A percentile compares a stretch with the other conserved stretches of the same genome.
Evolutionary conservation across 495 filamentous ascomycete species (phyloP).

Genomic region (Endocarpon pusillum): DNA sequence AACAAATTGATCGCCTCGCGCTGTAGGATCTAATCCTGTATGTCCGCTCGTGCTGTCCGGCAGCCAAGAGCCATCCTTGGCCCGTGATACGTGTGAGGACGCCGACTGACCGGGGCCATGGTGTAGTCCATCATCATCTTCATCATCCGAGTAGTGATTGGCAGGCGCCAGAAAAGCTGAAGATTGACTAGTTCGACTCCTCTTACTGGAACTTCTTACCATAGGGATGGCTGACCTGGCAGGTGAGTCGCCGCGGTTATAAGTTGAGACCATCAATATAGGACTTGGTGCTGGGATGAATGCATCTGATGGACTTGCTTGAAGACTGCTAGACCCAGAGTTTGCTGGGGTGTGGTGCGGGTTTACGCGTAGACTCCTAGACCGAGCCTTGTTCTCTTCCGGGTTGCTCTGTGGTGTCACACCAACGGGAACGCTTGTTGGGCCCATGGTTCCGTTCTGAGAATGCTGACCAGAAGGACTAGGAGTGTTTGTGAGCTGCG

Average conservation of each 20-base stretch:
- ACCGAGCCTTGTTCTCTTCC: neutral
- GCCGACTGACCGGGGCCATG: conserved; percentile 9
- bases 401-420: conserved; percentile 7
- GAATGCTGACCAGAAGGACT: conserved; percentile 8
- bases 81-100: conserved; percentile 13
- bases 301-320: conserved; percentile 6
- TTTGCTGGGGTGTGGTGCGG: neutral
- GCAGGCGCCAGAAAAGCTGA: conserved; percentile 24
- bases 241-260: conserved; percentile 33
- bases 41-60: conserved; percentile 16
- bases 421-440: conserved; percentile 1
- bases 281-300: conserved; percentile 26
- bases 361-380: neutral
- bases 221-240: conserved; percentile 12
- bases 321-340: conserved; percentile 5
- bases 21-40: conserved; percentile 23
- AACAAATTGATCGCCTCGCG: conserved; percentile 22
- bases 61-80: conserved; percentile 20
- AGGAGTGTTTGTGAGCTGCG: conserved; percentile 8
- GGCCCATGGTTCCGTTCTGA: conserved; percentile 1
- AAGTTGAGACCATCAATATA: conserved; percentile 26
- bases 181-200: conserved; percentile 13
- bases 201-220: conserved; percentile 17
- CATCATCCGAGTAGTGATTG: conserved; percentile 12
- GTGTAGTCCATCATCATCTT: conserved; percentile 16